These are phyloP conservation scores for Trichoderma arundinaceum DNA, from an alignment of 2,329 filamentous ascomycete genomes.

Conservation along the genomic window DNA sequence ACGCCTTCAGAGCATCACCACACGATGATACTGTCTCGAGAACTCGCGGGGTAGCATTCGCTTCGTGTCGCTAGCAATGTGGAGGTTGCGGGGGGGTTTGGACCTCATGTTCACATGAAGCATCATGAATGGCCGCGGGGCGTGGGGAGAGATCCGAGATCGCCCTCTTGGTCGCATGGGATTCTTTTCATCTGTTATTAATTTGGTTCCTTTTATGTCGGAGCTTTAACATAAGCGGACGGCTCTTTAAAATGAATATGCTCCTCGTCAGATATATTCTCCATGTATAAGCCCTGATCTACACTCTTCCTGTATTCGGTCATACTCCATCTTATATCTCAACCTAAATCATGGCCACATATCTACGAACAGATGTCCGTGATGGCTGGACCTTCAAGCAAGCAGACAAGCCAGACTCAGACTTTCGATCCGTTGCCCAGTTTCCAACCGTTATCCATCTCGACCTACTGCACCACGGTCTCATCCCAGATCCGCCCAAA, in stretches of 20 bases:
- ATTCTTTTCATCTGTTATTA: neutral
- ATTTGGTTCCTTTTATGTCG: neutral
- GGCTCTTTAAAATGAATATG: neutral
- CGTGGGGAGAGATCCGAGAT: conserved; percentile 10
- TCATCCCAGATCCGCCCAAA: conserved; percentile 19
- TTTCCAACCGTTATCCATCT: conserved; percentile 25
- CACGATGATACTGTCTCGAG: neutral
- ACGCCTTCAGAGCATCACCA: neutral
- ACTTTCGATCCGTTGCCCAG: conserved; percentile 13
- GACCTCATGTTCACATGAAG: neutral
- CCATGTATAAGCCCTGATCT: neutral
- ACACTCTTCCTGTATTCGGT: neutral
- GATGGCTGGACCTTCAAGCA: conserved; percentile 16
- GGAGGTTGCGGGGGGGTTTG: neutral
- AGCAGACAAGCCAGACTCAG: conserved; percentile 19
- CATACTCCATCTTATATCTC: neutral
- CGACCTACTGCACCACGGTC: neutral
- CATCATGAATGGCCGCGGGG: neutral
- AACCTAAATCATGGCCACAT: neutral
- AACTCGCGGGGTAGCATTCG: conserved; percentile 11
- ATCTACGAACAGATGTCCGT: neutral
- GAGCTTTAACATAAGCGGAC: neutral
- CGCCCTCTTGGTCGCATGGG: neutral
- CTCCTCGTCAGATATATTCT: no score
- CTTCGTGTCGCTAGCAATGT: neutral